A percentile compares a stretch with the other conserved stretches of the same genome.
phyloP scores from a whole-genome alignment of 805 yeast genomes.

The Priceomyces castillae region DNA sequence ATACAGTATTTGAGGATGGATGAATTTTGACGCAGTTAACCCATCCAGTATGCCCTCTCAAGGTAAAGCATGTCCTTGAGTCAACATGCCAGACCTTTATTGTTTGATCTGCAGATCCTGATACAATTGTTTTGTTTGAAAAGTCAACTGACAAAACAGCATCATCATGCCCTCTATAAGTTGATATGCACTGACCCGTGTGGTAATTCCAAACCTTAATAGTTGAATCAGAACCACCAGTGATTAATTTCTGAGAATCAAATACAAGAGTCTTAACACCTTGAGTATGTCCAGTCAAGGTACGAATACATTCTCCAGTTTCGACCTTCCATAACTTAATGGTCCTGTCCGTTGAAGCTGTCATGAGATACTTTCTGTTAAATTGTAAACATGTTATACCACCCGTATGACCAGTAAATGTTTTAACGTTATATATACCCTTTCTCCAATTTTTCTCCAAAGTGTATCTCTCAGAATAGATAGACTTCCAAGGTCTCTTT shows the following conservation, averaged over 20 bases:
- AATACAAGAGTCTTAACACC: constrained; percentile 84
- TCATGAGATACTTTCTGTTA: constrained; percentile 69
- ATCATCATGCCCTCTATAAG: constrained; percentile 89
- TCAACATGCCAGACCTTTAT: constrained; percentile 97
- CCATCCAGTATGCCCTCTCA: constrained; percentile 91
- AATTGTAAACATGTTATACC: constrained; percentile 88
- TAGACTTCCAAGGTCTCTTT: constrained; percentile 90
- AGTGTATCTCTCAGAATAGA: constrained; percentile 84
- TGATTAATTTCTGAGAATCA: constrained; percentile 84
- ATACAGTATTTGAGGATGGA: constrained; percentile 70
- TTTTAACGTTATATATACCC: constrained; percentile 63
- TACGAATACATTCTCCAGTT: constrained; percentile 70
- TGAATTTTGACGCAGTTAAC: constrained; percentile 89
- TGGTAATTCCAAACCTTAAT: constrained; percentile 95
- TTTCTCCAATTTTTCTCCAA: constrained; percentile 95
- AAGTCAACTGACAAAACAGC: constrained; percentile 85
- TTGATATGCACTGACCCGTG: constrained; percentile 90
- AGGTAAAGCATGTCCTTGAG: constrained; percentile 84
- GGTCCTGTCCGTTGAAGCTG: constrained; percentile 90
- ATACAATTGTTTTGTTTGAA: constrained; percentile 73
- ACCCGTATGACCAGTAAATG: constrained; percentile 78
- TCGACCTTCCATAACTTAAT: constrained; percentile 91
- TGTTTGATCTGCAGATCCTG: constrained; percentile 90
- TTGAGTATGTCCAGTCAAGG: constrained; percentile 83
- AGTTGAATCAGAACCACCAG: constrained; percentile 89